Evolutionary conservation across 2,329 filamentous ascomycete genomes (phyloP).

Genomic region (Verruconis gallopava): DNA sequence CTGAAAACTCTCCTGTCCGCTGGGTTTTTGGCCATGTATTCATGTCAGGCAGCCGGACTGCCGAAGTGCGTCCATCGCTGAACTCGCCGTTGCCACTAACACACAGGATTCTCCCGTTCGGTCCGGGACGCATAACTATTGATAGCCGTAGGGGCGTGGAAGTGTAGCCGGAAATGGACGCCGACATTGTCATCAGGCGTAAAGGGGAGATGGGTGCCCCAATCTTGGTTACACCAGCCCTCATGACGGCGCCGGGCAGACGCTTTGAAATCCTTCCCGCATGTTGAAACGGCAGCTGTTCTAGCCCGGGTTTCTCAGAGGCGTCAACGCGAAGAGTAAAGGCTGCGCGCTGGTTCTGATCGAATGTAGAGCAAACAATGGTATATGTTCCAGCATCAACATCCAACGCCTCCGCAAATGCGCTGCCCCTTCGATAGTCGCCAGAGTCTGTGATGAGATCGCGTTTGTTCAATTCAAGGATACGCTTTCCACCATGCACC

Average conservation of each 20-base stretch:
- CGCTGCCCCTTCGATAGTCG: conserved; percentile 76
- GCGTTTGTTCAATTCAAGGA: conserved; percentile 54
- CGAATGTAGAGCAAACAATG: conserved; percentile 82
- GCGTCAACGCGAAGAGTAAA: conserved; percentile 68
- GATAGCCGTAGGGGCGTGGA: conserved; percentile 49
- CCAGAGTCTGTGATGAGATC: conserved; percentile 74
- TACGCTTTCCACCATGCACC: conserved; percentile 64
- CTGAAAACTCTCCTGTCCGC: conserved; percentile 38
- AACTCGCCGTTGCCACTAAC: conserved; percentile 62
- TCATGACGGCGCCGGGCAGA: conserved; percentile 41
- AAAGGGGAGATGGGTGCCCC: conserved; percentile 32
- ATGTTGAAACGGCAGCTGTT: conserved; percentile 54
- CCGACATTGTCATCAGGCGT: conserved; percentile 48
- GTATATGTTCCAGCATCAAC: conserved; percentile 69
- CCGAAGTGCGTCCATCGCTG: conserved; percentile 50
- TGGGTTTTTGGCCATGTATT: conserved; percentile 56
- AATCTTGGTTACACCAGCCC: conserved; percentile 37
- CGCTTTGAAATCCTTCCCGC: conserved; percentile 58
- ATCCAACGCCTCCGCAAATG: conserved; percentile 47
- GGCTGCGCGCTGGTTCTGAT: conserved; percentile 59
- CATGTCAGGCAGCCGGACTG: conserved; percentile 56
- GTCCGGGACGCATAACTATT: conserved; percentile 59
- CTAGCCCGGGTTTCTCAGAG: conserved; percentile 41
- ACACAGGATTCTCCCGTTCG: conserved; percentile 51
- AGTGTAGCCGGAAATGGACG: conserved; percentile 26